Percentiles rank a stretch among this genome's conserved stretches.
Conservation (phyloP, 345 rosid species). For the Camelina neglecta region DNA sequence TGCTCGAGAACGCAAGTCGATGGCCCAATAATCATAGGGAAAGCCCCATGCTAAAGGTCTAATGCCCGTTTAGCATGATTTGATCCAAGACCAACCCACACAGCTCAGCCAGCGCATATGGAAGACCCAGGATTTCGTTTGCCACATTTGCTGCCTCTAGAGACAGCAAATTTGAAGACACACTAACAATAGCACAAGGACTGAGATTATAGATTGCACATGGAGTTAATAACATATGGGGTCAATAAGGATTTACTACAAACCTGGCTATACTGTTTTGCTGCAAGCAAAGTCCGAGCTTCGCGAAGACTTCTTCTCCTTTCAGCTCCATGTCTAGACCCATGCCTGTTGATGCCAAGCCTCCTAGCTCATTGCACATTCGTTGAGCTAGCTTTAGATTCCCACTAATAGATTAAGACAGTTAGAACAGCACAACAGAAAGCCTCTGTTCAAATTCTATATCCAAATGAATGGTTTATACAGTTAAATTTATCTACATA, state of each 20-base stretch:
- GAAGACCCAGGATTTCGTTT: no score
- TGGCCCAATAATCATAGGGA: no score
- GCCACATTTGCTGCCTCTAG: no score
- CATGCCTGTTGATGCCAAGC: constrained; percentile 69
- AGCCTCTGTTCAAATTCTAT: neutral
- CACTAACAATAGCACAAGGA: constrained; percentile 19
- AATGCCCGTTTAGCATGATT: no score
- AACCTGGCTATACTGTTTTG: constrained; percentile 93
- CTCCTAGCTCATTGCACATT: constrained; percentile 85
- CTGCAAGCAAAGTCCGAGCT: constrained; percentile 95
- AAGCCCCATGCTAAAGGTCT: no score
- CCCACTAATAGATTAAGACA: constrained; percentile 57
- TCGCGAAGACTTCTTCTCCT: constrained; percentile 84
- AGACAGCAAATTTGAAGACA: constrained; percentile 23
- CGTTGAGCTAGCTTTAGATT: constrained; percentile 83
- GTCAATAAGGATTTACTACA: constrained; percentile 22
- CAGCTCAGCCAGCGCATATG: no score
- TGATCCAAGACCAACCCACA: no score
- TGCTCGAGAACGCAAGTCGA: no score
- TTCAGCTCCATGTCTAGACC: constrained; percentile 94
- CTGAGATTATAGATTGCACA: constrained; percentile 4
- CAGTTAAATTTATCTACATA: constrained; percentile 13
- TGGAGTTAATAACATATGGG: constrained; percentile 1
- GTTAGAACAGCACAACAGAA: constrained; percentile 28
- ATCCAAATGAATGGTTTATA: constrained; percentile 18